phyloP scores from a whole-genome alignment of 1,284 basidiomycete species.

The Ustilago bromivora region DNA sequence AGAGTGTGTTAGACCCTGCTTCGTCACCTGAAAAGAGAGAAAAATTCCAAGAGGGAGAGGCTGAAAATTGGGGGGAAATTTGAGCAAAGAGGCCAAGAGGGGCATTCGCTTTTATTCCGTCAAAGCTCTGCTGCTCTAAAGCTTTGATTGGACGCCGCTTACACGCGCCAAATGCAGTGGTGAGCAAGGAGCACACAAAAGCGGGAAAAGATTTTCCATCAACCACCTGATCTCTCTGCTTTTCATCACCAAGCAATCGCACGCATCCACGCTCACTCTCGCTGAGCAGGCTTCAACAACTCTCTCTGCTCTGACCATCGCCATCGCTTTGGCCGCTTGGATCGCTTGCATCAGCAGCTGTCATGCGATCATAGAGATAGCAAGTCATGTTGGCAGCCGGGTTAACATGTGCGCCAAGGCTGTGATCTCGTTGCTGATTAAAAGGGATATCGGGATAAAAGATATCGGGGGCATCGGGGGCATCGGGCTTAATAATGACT shows the following conservation, averaged over 20 bases:
- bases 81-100: neutral
- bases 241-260: neutral
- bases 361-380: too few relatives aligned
- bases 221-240: neutral
- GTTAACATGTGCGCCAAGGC: too few relatives aligned
- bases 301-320: too few relatives aligned
- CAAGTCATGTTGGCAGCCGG: too few relatives aligned
- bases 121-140: constrained; percentile 3
- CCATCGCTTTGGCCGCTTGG: too few relatives aligned
- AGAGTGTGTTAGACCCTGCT: constrained; percentile 2
- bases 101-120: constrained; percentile 38
- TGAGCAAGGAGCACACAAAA: neutral
- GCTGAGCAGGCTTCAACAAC: too few relatives aligned
- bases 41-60: neutral
- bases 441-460: too few relatives aligned
- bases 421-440: too few relatives aligned
- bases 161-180: constrained; percentile 13
- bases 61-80: neutral
- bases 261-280: too few relatives aligned
- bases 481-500: too few relatives aligned
- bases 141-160: neutral
- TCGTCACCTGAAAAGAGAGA: neutral
- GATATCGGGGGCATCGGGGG: too few relatives aligned
- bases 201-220: neutral
- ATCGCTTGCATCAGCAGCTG: too few relatives aligned